Evolutionary conservation across 2,329 filamentous ascomycete genomes (phyloP), one percentile per base, ranked within the genome.

Genomic region (Penicillium sp.): DNA sequence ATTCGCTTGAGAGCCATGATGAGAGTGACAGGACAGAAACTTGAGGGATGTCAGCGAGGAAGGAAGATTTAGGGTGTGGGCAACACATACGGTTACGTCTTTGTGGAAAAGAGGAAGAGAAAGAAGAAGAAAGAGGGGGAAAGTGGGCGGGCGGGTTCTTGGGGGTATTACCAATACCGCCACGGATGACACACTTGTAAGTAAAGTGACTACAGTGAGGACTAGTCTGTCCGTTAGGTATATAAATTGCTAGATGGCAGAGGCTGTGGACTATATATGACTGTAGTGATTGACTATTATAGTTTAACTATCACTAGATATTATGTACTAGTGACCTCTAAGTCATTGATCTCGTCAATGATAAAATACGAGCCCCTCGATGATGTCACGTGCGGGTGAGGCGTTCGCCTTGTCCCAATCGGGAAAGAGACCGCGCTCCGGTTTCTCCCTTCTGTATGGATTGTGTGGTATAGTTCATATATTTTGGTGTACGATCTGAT

Each of bases 1-100:
- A 76, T 76, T 62, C 73, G 67, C 71, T 76, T 76, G 50, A 75
- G 69, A 67, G 73, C 73, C 73, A 76, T 76, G 49, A 58, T 58
- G 62, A 35, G 40, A 38, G 44, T 55, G 47, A 44, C 31, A 44
- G 47, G 34, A 27, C 26, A 10, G 31, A 38, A 16, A 35, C 44
- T 46, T 37, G 20, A 22, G 10, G n/a, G 35, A 40, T 47, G 39
- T 48, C 41, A 46, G 51, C 29, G 20, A 31, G 11, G 28, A 29
- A 35, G 40, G 36, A 44, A 44, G 38, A 38, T 34, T 47, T 39
- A 42, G 14, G 14, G 31, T 27, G 26, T 13, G 26, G 14, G 31
- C 31, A 34, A 34, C 31, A 50, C 56, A 46, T 58, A 59, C 56
- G 53, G 52, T 57, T 57, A 58, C 55, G 57, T 54, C 57, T 56